Evolutionary conservation across 805 yeast genomes (phyloP), one percentile per base, ranked within the genome.

Genomic region (Candida nitratophila): DNA sequence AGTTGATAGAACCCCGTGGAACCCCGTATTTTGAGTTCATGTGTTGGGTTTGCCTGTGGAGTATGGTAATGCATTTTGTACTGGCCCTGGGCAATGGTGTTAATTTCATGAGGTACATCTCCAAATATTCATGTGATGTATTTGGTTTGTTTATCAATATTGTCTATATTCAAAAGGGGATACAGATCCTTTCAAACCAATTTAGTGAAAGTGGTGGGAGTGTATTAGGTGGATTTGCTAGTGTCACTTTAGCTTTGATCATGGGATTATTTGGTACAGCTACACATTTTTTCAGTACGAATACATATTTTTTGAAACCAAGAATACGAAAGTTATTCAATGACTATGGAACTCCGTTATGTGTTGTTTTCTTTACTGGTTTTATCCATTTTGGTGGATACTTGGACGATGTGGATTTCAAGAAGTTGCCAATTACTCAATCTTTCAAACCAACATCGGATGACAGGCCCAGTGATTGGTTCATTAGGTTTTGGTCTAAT

Each of bases 11-110:
- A 20, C 81, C 86, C 0, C 58, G 73, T 47, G 73, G 71, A 9
- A 66, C 74, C 1, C 61, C 64, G 2, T 89, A 76, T 59, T 89
- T 91, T 64, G 88, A 90, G 16, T 91, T 91, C 61, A 90, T 93
- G 96, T 83, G 91, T 59, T 93, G 98, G 98, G 70, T 91, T 29
- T 86, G 89, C 55, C 69, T 93, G 6, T 91, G 99, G 99, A 74
- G 87, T 4, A 83, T 84, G 86, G 71, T 81, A 12, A 73, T 86
- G 66, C 98, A 93, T 64, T 66, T 86, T 22, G 46, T 80, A 1
- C 69, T 91, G 33, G 90, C 96, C 0, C 48, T 83, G 3, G 64
- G 75, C 42, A 91, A 91, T 60, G 66, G 77, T 49, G 85, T 86
- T 27, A 70, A 78, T 43, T 78, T 76, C 40, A 68, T 88, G 65